Conservation (phyloP, 805 yeast species). For the Starmerella etchellsii region DNA sequence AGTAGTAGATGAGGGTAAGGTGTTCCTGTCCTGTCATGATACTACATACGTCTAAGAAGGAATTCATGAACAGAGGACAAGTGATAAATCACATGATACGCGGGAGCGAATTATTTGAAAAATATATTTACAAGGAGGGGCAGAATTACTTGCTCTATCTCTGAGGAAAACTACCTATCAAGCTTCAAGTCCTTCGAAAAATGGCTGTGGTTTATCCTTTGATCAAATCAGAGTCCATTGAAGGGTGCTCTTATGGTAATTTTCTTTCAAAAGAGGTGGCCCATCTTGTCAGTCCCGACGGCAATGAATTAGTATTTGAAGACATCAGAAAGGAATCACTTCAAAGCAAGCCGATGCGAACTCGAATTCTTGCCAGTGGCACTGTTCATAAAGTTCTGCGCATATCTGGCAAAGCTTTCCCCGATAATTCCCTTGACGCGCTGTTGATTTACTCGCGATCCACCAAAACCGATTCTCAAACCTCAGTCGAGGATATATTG, state of each 20-base stretch:
- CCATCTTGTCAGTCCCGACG: conserved; percentile 4
- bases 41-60: no score
- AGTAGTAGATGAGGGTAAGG: no score
- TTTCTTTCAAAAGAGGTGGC: background rate
- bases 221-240: background rate
- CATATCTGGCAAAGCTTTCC: background rate
- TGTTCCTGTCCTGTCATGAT: no score
- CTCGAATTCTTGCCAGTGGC: background rate
- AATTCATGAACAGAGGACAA: no score
- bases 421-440: background rate
- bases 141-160: no score
- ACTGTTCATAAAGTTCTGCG: background rate
- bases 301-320: conserved; percentile 6
- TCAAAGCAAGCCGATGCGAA: background rate
- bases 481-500: background rate
- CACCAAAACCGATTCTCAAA: background rate
- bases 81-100: no score
- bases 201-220: background rate
- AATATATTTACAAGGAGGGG: no score
- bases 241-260: conserved; percentile 6
- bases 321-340: background rate
- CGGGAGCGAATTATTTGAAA: no score
- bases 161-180: no score
- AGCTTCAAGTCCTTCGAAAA: no score
- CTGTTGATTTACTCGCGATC: background rate